phyloP scores from a whole-genome alignment of 371 early-diverging fungal genomes.

The Polyrhizophydium stewartii region DNA sequence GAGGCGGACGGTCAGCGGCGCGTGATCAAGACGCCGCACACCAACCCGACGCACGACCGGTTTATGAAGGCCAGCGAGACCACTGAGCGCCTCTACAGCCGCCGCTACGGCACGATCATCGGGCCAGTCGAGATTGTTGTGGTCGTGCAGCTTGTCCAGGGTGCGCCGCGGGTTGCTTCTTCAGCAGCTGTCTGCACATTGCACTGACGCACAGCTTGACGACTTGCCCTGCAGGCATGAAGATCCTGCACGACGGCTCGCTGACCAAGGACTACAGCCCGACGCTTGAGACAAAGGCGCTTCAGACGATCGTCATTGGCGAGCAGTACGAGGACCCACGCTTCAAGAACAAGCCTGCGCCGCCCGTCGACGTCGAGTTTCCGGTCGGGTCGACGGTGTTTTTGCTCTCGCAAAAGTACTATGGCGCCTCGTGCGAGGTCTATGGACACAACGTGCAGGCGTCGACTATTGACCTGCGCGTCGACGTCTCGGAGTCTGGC shows the following conservation, averaged over 20 bases:
- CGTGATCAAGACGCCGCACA: slow-evolving; percentile 41
- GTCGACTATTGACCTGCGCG: no score
- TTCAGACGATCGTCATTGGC: slow-evolving; percentile 64
- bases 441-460: slow-evolving; percentile 35
- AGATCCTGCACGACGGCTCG: slow-evolving; percentile 71
- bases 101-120: slow-evolving; percentile 56
- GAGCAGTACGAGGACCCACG: slow-evolving; percentile 69
- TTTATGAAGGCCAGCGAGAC: slow-evolving; percentile 59
- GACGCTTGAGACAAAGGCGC: slow-evolving; percentile 55
- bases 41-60: slow-evolving; percentile 34
- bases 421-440: slow-evolving; percentile 76
- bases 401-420: slow-evolving; percentile 61
- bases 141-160: slow-evolving; percentile 64
- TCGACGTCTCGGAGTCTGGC: no score
- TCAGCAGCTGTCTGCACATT: slow-evolving; percentile 3
- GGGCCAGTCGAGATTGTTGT: slow-evolving; percentile 68
- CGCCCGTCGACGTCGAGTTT: slow-evolving; percentile 46
- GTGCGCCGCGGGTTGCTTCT: slow-evolving; percentile 5
- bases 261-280: slow-evolving; percentile 77
- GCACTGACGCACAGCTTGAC: no score
- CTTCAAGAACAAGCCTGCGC: slow-evolving; percentile 41
- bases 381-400: slow-evolving; percentile 65
- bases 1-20: slow-evolving; percentile 5
- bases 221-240: slow-evolving; percentile 42
- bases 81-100: slow-evolving; percentile 33